A percentile compares a stretch with the other conserved stretches of the same genome.
Conservation (phyloP, 192 early-diverging fungal species). For the Podila epigama region DNA sequence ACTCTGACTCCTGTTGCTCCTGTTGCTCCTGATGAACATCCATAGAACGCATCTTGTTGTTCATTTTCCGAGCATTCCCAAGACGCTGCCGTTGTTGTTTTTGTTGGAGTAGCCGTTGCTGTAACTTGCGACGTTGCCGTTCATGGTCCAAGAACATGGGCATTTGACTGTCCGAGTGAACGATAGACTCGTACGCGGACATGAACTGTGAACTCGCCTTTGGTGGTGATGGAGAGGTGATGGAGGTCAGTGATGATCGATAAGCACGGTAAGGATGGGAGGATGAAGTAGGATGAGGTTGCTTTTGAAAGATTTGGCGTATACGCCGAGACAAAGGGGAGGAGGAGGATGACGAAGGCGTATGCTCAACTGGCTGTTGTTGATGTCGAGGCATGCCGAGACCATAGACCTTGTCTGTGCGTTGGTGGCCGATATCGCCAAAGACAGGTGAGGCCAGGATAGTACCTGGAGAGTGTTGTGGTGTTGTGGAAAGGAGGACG, state of each 20-base stretch:
- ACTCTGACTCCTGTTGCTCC: too few relatives aligned
- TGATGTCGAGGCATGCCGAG: too few relatives aligned
- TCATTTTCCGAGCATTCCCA: too few relatives aligned
- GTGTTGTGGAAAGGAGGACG: background rate
- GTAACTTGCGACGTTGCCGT: background rate
- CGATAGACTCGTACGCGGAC: background rate
- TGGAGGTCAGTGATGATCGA: too few relatives aligned
- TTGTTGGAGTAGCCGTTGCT: background rate
- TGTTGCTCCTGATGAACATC: too few relatives aligned
- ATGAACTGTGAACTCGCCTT: background rate
- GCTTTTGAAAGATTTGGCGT: too few relatives aligned
- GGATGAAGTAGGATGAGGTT: background rate
- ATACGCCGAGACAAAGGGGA: too few relatives aligned
- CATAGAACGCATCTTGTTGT: too few relatives aligned
- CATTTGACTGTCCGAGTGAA: background rate
- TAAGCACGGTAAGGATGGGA: background rate
- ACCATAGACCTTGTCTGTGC: too few relatives aligned
- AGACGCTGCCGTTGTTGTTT: too few relatives aligned
- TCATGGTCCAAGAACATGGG: background rate
- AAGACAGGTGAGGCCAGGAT: background rate
- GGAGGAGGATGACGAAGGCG: too few relatives aligned
- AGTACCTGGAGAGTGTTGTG: background rate
- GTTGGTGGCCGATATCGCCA: background rate
- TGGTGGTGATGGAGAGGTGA: background rate
- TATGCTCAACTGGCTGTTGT: background rate